Evolutionary conservation across 2,329 filamentous ascomycete genomes (phyloP).

Genomic region (Chrysoporthe puriensis): DNA sequence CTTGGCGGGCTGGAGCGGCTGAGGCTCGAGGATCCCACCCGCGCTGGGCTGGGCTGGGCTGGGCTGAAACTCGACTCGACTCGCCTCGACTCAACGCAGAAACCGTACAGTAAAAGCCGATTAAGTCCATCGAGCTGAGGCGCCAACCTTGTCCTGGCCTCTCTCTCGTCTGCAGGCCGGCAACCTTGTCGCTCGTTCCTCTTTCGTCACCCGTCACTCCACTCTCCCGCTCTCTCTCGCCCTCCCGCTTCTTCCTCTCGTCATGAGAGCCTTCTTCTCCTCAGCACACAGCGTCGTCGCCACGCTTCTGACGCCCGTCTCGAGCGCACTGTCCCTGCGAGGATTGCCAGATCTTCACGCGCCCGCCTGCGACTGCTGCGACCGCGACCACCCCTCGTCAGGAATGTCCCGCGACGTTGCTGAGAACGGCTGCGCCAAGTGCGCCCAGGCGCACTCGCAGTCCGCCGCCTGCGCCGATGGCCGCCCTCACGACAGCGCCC

Average conservation of each 20-base stretch:
- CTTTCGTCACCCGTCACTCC: slow-evolving; percentile 6
- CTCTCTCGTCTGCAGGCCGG: neutral
- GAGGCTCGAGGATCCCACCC: neutral
- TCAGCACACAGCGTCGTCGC: slow-evolving; percentile 16
- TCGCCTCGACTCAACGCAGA: too few relatives aligned
- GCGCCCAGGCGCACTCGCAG: neutral
- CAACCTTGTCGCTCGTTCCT: neutral
- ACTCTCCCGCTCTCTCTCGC: neutral
- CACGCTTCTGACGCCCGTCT: slow-evolving; percentile 17
- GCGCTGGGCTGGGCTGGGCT: neutral
- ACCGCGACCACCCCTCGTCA: neutral
- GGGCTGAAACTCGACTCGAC: neutral
- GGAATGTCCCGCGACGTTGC: slow-evolving; percentile 10
- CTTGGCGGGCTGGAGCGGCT: neutral
- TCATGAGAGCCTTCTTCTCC: slow-evolving; percentile 19
- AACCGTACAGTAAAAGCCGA: neutral
- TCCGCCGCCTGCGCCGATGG: neutral
- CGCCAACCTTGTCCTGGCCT: neutral
- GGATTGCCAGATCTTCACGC: slow-evolving; percentile 18
- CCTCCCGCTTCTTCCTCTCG: neutral
- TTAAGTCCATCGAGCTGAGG: neutral
- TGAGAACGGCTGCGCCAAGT: neutral
- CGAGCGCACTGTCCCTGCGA: neutral
- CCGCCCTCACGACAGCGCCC: slow-evolving; percentile 5
- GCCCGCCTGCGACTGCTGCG: neutral